Conservation (phyloP, 805 yeast species). For the Wickerhamomyces chambardii region DNA sequence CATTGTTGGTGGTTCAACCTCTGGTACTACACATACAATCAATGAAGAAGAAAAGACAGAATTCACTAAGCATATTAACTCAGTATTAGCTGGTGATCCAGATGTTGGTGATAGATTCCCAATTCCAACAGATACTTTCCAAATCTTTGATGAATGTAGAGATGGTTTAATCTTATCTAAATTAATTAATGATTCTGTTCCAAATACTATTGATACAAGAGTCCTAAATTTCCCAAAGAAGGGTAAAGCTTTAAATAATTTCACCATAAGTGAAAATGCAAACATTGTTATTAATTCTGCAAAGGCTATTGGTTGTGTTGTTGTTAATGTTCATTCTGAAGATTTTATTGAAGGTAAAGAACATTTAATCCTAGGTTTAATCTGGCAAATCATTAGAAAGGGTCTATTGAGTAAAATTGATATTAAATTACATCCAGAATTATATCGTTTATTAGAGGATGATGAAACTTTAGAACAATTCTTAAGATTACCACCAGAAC, state of each 20-base stretch:
- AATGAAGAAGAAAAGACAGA: slow-evolving; percentile 95
- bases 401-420: slow-evolving; percentile 93
- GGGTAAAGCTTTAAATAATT: slow-evolving; percentile 78
- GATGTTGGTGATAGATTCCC: slow-evolving; percentile 83
- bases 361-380: slow-evolving; percentile 82
- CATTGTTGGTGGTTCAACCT: slow-evolving; percentile 74
- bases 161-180: slow-evolving; percentile 92
- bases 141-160: slow-evolving; percentile 91
- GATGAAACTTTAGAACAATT: slow-evolving; percentile 97
- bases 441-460: slow-evolving; percentile 88
- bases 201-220: slow-evolving; percentile 97
- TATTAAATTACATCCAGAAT: slow-evolving; percentile 92
- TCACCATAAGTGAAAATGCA: slow-evolving; percentile 95
- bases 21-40: slow-evolving; percentile 93
- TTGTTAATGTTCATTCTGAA: slow-evolving; percentile 94
- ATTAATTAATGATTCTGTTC: slow-evolving; percentile 94
- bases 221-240: slow-evolving; percentile 84
- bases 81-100: slow-evolving; percentile 82
- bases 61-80: slow-evolving; percentile 92
- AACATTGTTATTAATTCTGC: slow-evolving; percentile 97
- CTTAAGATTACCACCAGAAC: slow-evolving; percentile 94
- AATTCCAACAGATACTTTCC: slow-evolving; percentile 88
- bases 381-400: slow-evolving; percentile 97
- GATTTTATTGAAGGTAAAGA: slow-evolving; percentile 93
- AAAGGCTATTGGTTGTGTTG: slow-evolving; percentile 97